A percentile compares a stretch with the other conserved stretches of the same genome.
Conservation (phyloP, 306 rosid genomes). For the Quercus bicolor region DNA sequence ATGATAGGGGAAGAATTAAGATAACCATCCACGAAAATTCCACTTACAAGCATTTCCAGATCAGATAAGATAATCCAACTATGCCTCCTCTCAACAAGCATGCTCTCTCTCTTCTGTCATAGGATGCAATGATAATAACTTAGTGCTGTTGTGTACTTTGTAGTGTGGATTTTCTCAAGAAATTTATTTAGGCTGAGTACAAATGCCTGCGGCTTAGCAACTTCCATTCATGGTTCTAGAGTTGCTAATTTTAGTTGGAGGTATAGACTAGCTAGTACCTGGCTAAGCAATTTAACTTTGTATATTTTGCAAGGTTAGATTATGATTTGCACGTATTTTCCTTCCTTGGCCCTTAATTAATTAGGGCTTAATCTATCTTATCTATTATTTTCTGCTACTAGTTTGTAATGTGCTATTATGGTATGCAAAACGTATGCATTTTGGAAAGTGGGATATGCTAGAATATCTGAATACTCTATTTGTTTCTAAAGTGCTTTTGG, state of each 20-base stretch:
- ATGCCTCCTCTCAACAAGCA: not conserved
- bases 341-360: not conserved
- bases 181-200: constrained; percentile 6
- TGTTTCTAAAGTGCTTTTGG: too few relatives aligned
- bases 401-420: not conserved
- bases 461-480: too few relatives aligned
- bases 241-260: not conserved
- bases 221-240: not conserved
- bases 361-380: not conserved
- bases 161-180: not conserved
- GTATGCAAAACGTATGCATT: not conserved
- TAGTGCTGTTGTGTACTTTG: not conserved
- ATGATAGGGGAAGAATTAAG: constrained; percentile 50
- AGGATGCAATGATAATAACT: constrained; percentile 1
- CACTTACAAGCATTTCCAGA: constrained; percentile 43
- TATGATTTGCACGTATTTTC: not conserved
- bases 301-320: not conserved
- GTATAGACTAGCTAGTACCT: not conserved
- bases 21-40: constrained; percentile 40
- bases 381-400: not conserved
- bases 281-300: not conserved
- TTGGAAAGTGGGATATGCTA: not conserved
- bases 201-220: not conserved
- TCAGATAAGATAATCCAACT: constrained; percentile 30
- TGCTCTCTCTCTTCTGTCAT: constrained; percentile 88